These are phyloP conservation scores for Annulohypoxylon truncatum DNA, from an alignment of 2,329 filamentous ascomycete species.

Conservation along the genomic window DNA sequence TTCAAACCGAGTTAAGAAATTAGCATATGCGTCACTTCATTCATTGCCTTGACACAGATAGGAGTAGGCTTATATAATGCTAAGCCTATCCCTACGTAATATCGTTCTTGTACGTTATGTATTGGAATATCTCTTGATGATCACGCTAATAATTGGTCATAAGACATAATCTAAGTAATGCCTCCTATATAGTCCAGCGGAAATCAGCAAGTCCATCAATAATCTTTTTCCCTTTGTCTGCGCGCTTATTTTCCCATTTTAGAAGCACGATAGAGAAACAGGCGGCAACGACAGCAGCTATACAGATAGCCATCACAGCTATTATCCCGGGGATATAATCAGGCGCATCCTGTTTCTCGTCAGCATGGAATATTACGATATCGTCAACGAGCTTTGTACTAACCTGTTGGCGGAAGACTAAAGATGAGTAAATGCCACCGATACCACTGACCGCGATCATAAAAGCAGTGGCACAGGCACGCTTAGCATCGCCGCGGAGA, in stretches of 20 bases:
- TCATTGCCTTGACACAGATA: too few species aligned
- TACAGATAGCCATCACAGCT: slow-evolving; percentile 40
- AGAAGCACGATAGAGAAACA: slow-evolving; percentile 34
- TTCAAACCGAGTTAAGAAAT: too few species aligned
- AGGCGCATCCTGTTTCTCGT: slow-evolving; percentile 30
- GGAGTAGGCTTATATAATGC: too few species aligned
- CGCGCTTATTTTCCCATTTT: slow-evolving; percentile 27
- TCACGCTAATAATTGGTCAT: not conserved
- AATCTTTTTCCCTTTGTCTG: slow-evolving; percentile 32
- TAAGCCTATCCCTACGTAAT: too few species aligned
- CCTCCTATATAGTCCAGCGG: slow-evolving; percentile 34
- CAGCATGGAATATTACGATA: slow-evolving; percentile 2
- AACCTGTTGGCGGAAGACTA: slow-evolving; percentile 42
- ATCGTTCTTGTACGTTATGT: not conserved
- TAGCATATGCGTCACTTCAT: not conserved
- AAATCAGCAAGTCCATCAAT: slow-evolving; percentile 34
- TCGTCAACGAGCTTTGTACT: not conserved
- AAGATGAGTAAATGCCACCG: slow-evolving; percentile 38
- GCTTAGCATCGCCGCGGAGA: slow-evolving; percentile 46
- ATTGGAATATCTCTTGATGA: not conserved
- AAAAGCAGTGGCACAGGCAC: slow-evolving; percentile 37
- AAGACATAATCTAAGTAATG: not conserved
- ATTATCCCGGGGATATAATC: slow-evolving; percentile 39
- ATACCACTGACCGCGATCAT: slow-evolving; percentile 38
- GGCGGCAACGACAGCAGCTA: slow-evolving; percentile 37